Evolutionary conservation across 495 filamentous ascomycete species (phyloP), one percentile per base, ranked within the genome.

Genomic region (Xylaria grammica): DNA sequence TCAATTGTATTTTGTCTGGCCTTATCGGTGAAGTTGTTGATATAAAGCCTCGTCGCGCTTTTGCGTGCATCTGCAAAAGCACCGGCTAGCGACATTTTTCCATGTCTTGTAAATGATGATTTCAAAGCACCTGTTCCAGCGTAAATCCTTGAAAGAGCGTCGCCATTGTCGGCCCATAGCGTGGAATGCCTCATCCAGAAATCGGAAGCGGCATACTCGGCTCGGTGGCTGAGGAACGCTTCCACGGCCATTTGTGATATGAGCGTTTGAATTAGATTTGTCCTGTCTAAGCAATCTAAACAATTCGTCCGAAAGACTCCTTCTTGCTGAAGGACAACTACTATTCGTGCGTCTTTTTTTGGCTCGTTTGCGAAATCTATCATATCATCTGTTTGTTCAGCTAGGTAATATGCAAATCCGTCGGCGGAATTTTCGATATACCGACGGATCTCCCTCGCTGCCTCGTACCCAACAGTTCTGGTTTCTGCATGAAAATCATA

Each of bases 121-220:
- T 97, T 97, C 42, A 99, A 79, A 53, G 95, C 95, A 1, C 96
- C 95, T 9, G 95, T 99, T 36, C 95, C 95, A 9, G 95, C 96
- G 75, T 99, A 99, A 20, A 97, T 98, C 70, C 92, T 91, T 1
- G 93, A 97, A 26, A 99, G 78, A 15, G 93, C 88, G 81, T 99
- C 95, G 30, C 95, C 95, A 79, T 97, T 97, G 74, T 99, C 95
- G n/a, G 95, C 95, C 95, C 95, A 99, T 2, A 99, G 81, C 62
- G 85, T 93, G 30, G 92, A 92, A 77, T 99, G 95, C 36, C 92
- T 82, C 74, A 91, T 87, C 87, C 93, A 94, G 68, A 98, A 90
- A 70, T 98, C 95, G 1, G 89, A 83, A 34, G 81, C 81, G 2
- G 91, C 85, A 56, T 67, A 77, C 68, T 90, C 85, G 7, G 82